Percentiles rank a stretch among this genome's conserved stretches.
Conservation (phyloP, 306 rosid species). For the Fragaria iinumae region DNA sequence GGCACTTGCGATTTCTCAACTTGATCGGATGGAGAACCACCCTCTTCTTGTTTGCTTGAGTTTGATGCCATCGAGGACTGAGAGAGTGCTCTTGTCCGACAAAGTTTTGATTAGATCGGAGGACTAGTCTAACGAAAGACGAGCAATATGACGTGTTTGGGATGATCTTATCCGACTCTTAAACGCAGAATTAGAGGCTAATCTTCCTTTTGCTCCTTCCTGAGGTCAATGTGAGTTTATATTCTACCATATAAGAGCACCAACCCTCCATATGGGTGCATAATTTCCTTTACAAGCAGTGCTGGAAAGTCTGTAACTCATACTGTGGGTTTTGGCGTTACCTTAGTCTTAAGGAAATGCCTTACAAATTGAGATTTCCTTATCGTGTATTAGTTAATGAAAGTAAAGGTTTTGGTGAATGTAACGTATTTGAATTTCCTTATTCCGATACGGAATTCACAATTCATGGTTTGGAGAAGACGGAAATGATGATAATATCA, state of each 20-base stretch:
- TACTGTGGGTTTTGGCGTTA: neutral
- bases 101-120: neutral
- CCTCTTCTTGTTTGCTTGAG: neutral
- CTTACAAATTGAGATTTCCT: slow-evolving; percentile 3
- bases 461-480: neutral
- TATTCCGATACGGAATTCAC: neutral
- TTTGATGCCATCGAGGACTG: neutral
- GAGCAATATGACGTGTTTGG: neutral
- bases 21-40: neutral
- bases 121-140: neutral
- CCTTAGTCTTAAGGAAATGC: slow-evolving; percentile 5
- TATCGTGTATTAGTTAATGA: neutral
- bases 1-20: slow-evolving; percentile 1
- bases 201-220: slow-evolving; percentile 8
- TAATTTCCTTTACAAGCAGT: neutral
- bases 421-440: neutral
- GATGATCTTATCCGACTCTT: neutral
- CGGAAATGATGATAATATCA: neutral
- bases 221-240: neutral
- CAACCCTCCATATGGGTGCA: neutral
- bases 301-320: neutral
- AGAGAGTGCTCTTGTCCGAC: slow-evolving; percentile 2
- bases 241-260: neutral
- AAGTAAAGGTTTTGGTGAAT: slow-evolving; percentile 6
- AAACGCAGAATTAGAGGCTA: neutral